Base-by-base conservation (phyloP, 2,329 filamentous ascomycete species). In the Leptodontidium sp. region DNA sequence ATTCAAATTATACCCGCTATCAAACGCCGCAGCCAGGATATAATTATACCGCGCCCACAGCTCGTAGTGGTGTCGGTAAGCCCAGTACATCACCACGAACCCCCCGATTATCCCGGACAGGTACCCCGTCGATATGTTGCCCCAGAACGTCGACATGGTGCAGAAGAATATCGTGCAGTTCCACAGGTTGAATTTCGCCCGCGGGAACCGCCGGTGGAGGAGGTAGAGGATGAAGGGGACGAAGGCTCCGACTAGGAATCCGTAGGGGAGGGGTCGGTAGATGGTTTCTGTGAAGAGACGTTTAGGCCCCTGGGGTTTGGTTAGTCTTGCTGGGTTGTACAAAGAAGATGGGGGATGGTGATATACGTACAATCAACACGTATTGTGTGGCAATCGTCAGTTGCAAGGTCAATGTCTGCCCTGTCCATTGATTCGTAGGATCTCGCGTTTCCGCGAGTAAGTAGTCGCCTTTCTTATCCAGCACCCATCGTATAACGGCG, bases 161-260 rank as follows among this genome's bases (percentile, higher is more conserved):
- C 84, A 84, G 76, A 87, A 88, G 79, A 90, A 90, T 64, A 90
- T 90, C 4, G 86, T 89, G 24, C 85, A 84, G 73, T 90, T 90
- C 83, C 84, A 87, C 21, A 89, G 81, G 38, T 86, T 83, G 72
- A 87, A 75, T 63, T 76, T 86, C 15, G 82, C 81, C 1, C 79
- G 80, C 0, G 87, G 87, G 73, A 89, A 88, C 17, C 78, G 73
- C 6, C 82, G 81, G 73, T 89, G 85, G 9, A 89, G 80, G 0
- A 79, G 69, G 72, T 83, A 89, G 24, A 89, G 77, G 5, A 85
- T 26, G 1, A 82, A 61, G 0, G 86, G 86, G 0, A 80, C 78
- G 12, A 78, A 64, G 1, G 83, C 84, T 7, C 86, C 86, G 52
- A 84, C 79, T 8, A 87, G 78, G 76, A 87, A 88, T 2, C 84